Evolutionary conservation across 257 asterid genomes (phyloP).

Genomic region (Apocynum venetum): DNA sequence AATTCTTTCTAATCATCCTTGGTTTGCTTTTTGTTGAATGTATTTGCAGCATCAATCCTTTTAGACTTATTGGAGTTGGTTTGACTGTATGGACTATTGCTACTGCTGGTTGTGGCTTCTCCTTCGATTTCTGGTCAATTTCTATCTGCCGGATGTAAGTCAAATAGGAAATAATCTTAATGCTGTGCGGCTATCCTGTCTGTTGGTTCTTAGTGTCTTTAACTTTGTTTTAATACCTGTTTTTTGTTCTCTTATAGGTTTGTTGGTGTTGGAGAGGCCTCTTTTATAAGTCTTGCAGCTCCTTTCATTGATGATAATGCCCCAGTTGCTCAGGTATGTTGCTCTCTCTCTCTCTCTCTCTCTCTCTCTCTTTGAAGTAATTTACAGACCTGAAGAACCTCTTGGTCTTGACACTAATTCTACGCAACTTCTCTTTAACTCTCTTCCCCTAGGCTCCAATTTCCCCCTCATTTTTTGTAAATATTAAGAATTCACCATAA

Average conservation of each 20-base stretch:
- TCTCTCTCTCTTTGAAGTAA: too few relatives aligned
- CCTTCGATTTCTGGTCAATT: slow-evolving; percentile 80
- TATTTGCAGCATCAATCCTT: slow-evolving; percentile 80
- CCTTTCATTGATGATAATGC: slow-evolving; percentile 98
- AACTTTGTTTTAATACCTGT: background rate
- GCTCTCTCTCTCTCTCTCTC: background rate
- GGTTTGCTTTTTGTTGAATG: slow-evolving; percentile 12
- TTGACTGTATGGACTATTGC: slow-evolving; percentile 91
- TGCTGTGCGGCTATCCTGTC: slow-evolving; percentile 8
- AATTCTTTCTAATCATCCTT: background rate
- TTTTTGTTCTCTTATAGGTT: slow-evolving; percentile 48
- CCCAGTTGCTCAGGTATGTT: slow-evolving; percentile 70
- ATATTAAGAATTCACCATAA: too few relatives aligned
- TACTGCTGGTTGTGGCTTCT: slow-evolving; percentile 77
- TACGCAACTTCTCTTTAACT: too few relatives aligned
- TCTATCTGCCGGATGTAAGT: slow-evolving; percentile 84
- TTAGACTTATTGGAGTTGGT: slow-evolving; percentile 95
- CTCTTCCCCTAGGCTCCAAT: too few relatives aligned
- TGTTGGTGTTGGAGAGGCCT: slow-evolving; percentile 99
- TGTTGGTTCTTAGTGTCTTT: background rate
- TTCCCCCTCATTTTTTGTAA: too few relatives aligned
- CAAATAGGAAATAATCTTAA: slow-evolving; percentile 1
- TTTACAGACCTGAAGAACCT: background rate
- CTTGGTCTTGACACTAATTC: background rate
- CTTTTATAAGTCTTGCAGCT: slow-evolving; percentile 95